phyloP scores from a whole-genome alignment of 495 filamentous ascomycete species.

The Clohesyomyces aquaticus region DNA sequence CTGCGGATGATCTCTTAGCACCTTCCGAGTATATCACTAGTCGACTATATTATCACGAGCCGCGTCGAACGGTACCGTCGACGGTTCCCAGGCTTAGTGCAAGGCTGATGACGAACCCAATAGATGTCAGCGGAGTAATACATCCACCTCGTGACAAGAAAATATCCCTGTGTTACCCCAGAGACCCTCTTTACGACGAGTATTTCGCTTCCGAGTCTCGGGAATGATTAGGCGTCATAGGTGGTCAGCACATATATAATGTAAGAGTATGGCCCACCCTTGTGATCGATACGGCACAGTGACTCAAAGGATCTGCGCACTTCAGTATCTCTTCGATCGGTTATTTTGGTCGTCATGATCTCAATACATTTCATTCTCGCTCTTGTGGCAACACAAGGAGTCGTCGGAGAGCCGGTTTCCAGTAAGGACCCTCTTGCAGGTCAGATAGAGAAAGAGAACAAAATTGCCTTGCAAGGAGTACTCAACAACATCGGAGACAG shows the following conservation, averaged over 20 bases:
- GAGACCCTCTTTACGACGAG: background rate
- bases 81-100: background rate
- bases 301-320: too few relatives aligned
- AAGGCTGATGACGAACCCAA: background rate
- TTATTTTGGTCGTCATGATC: too few relatives aligned
- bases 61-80: background rate
- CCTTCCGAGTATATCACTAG: background rate
- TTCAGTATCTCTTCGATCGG: too few relatives aligned
- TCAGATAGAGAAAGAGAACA: slow-evolving; percentile 17
- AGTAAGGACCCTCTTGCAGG: slow-evolving; percentile 5
- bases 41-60: slow-evolving; percentile 2
- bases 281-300: too few relatives aligned
- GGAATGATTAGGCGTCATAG: too few relatives aligned
- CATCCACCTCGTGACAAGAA: slow-evolving; percentile 11
- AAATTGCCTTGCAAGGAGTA: slow-evolving; percentile 21
- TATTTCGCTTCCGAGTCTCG: background rate
- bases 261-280: too few relatives aligned
- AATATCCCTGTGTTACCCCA: slow-evolving; percentile 1
- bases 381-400: slow-evolving; percentile 13
- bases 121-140: background rate
- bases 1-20: background rate
- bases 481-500: slow-evolving; percentile 34
- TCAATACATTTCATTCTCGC: background rate
- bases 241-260: too few relatives aligned
- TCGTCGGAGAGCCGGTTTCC: background rate